Conservation (phyloP, 2,329 filamentous ascomycete genomes). For the Ciborinia camelliae region DNA sequence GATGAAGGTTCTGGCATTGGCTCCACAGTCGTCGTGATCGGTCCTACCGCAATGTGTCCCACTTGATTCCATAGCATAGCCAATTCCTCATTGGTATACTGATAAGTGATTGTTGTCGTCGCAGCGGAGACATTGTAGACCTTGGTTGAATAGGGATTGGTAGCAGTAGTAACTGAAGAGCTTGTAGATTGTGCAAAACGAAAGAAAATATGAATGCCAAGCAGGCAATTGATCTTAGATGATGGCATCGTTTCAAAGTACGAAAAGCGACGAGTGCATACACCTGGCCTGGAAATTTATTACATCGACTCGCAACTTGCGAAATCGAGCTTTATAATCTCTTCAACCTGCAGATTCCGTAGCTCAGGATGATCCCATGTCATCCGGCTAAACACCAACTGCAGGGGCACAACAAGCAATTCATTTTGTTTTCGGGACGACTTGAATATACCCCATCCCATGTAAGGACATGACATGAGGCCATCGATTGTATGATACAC, state of each 20-base stretch:
- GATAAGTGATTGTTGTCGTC: slow-evolving; percentile 43
- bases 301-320: neutral
- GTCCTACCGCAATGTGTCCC: slow-evolving; percentile 42
- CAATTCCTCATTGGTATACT: slow-evolving; percentile 47
- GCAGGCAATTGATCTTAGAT: slow-evolving; percentile 15
- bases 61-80: slow-evolving; percentile 46
- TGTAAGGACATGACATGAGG: slow-evolving; percentile 7
- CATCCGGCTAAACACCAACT: slow-evolving; percentile 14
- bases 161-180: neutral
- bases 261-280: neutral
- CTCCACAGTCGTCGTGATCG: slow-evolving; percentile 42
- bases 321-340: slow-evolving; percentile 16
- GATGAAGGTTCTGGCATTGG: slow-evolving; percentile 44
- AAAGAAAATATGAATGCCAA: slow-evolving; percentile 1
- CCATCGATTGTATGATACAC: neutral
- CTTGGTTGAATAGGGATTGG: slow-evolving; percentile 27
- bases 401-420: neutral
- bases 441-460: slow-evolving; percentile 15
- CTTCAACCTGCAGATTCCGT: neutral
- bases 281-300: neutral
- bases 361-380: slow-evolving; percentile 8
- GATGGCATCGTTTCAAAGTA: neutral
- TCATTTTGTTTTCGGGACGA: neutral
- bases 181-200: slow-evolving; percentile 6
- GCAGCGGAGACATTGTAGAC: slow-evolving; percentile 43